Evolutionary conservation across 306 rosid species (phyloP).

Genomic region (Medicago arabica): DNA sequence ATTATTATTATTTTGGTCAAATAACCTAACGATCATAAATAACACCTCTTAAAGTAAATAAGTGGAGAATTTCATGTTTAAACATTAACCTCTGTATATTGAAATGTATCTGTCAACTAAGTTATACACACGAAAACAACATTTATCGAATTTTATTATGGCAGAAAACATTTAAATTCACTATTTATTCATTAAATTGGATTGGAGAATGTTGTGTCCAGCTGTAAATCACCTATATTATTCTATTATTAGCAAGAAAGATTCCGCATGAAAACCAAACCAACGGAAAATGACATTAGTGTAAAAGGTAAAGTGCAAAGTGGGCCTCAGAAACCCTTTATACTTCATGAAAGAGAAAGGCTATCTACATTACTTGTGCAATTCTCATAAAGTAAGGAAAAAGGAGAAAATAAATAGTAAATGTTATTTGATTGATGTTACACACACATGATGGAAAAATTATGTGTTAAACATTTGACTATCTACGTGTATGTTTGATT

Average conservation of each 20-base stretch:
- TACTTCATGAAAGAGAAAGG: constrained; percentile 17
- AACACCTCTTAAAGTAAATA: too few relatives aligned
- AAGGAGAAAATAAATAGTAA: neutral
- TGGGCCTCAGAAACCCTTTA: constrained; percentile 13
- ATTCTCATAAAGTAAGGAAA: neutral
- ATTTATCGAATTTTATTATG: too few relatives aligned
- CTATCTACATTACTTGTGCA: constrained; percentile 12
- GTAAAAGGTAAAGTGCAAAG: constrained; percentile 36
- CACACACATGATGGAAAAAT: neutral
- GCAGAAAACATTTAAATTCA: neutral
- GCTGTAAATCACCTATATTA: constrained; percentile 43
- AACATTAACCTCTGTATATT: too few relatives aligned
- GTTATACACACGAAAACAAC: too few relatives aligned
- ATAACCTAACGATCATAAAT: too few relatives aligned
- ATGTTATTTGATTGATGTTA: constrained; percentile 9
- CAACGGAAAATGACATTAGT: constrained; percentile 30
- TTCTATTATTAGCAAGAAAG: constrained; percentile 41
- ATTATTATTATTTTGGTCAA: too few relatives aligned
- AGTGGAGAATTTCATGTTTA: too few relatives aligned
- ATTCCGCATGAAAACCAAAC: constrained; percentile 35
- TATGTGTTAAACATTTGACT: neutral
- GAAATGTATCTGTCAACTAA: too few relatives aligned
- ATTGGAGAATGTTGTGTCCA: constrained; percentile 36
- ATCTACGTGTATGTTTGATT: too few relatives aligned
- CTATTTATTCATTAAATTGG: neutral